phyloP scores from a whole-genome alignment of 2,329 filamentous ascomycete genomes.

The Penicillium italicum region DNA sequence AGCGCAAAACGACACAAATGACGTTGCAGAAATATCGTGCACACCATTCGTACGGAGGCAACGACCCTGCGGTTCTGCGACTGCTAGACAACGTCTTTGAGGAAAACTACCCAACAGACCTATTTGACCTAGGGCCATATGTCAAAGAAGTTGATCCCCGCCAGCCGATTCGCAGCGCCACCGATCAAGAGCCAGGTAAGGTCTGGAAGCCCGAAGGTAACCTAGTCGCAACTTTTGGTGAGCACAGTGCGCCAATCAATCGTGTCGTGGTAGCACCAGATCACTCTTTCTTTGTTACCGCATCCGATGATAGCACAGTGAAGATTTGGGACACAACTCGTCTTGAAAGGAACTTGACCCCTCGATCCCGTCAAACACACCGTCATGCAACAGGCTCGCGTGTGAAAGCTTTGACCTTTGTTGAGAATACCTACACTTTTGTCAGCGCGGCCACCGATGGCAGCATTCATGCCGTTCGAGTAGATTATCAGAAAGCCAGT shows the following conservation, averaged over 20 bases:
- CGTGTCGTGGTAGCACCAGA: conserved; percentile 80
- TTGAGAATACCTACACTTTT: conserved; percentile 92
- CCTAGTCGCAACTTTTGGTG: conserved; percentile 81
- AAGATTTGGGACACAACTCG: conserved; percentile 91
- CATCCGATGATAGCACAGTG: conserved; percentile 83
- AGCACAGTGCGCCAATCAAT: conserved; percentile 79
- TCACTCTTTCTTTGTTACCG: conserved; percentile 91
- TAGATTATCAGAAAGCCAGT: conserved; percentile 61
- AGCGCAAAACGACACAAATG: conserved; percentile 25
- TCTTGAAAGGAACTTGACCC: conserved; percentile 84
- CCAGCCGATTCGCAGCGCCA: conserved; percentile 53
- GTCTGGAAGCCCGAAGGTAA: conserved; percentile 81
- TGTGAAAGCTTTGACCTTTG: conserved; percentile 80
- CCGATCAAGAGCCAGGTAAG: conserved; percentile 53
- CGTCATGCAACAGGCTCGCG: conserved; percentile 67
- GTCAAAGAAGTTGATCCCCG: conserved; percentile 63
- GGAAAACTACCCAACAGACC: conserved; percentile 58
- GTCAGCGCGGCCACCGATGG: conserved; percentile 87
- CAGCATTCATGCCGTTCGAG: conserved; percentile 81
- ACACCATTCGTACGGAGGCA: conserved; percentile 81
- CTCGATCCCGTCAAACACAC: conserved; percentile 82
- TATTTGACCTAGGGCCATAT: conserved; percentile 70
- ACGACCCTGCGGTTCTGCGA: conserved; percentile 59
- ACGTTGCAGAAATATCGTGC: conserved; percentile 51
- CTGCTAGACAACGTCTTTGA: conserved; percentile 80